Percentiles rank a stretch among this genome's conserved stretches.
phyloP scores from a whole-genome alignment of 1,284 basidiomycete genomes.

The Mycosarcoma maydis region DNA sequence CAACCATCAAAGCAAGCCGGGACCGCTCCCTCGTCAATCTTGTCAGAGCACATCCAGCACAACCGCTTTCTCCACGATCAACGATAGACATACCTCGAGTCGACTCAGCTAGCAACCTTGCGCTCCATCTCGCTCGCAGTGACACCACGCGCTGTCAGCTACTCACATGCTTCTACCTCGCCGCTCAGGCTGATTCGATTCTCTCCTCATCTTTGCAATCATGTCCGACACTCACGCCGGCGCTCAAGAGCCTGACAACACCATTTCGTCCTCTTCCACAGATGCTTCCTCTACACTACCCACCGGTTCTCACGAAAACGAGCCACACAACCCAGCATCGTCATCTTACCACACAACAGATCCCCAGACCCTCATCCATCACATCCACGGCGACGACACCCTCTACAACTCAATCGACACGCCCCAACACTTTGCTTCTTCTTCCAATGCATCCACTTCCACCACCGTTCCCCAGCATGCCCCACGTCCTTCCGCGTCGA shows the following conservation, averaged over 20 bases:
- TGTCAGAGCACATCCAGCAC: too few species aligned
- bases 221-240: conserved; percentile 22
- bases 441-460: conserved; percentile 12
- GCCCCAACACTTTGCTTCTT: background rate
- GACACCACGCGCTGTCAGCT: conserved; percentile 22
- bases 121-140: conserved; percentile 5
- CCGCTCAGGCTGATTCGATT: background rate
- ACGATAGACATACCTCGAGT: too few species aligned
- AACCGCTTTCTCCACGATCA: background rate
- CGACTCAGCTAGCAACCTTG: too few species aligned
- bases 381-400: conserved; percentile 15
- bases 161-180: conserved; percentile 3
- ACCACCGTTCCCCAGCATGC: conserved; percentile 9
- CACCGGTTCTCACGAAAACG: conserved; percentile 14
- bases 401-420: conserved; percentile 7
- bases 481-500: conserved; percentile 2
- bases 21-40: too few species aligned
- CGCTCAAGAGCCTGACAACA: conserved; percentile 12
- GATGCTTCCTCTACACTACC: conserved; percentile 33
- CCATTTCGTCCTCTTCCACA: conserved; percentile 26
- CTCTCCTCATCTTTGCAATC: background rate
- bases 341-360: conserved; percentile 6
- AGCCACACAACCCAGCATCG: background rate
- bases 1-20: too few species aligned
- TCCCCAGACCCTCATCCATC: conserved; percentile 12